Evolutionary conservation across 2,329 filamentous ascomycete genomes (phyloP).

Genomic region (Chaetomiaceae sp.): DNA sequence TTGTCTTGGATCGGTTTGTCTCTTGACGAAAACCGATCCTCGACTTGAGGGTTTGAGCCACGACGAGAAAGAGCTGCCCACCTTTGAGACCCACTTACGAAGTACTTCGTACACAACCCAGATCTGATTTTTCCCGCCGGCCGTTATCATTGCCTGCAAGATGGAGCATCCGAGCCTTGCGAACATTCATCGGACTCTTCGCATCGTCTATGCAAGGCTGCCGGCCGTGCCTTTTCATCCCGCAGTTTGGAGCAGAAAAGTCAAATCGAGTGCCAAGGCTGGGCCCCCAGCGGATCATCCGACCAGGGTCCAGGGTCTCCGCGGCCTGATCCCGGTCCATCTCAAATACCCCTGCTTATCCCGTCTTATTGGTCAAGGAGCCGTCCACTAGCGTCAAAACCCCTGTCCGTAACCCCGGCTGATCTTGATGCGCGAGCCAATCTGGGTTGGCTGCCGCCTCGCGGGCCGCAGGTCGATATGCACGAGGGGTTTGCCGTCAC

Average conservation of each 20-base stretch:
- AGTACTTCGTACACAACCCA: neutral
- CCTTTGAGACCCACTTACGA: too few relatives aligned
- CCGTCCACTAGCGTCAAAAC: conserved; percentile 18
- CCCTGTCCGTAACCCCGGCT: conserved; percentile 30
- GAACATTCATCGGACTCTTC: neutral
- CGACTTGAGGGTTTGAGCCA: too few relatives aligned
- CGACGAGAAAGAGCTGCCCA: too few relatives aligned
- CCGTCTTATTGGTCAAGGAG: conserved; percentile 29
- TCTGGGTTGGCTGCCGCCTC: conserved; percentile 39
- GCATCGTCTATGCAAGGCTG: conserved; percentile 3
- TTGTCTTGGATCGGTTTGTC: neutral
- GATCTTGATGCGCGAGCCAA: conserved; percentile 36
- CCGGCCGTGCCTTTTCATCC: neutral
- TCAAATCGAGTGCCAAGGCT: conserved; percentile 12
- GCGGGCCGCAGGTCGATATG: conserved; percentile 41
- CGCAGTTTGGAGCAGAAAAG: neutral
- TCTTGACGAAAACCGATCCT: neutral
- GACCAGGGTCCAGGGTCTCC: conserved; percentile 8
- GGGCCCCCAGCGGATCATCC: neutral
- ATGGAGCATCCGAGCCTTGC: neutral
- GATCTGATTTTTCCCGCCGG: neutral
- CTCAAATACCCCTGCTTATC: conserved; percentile 17
- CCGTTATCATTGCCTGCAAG: neutral
- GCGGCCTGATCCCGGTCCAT: neutral
- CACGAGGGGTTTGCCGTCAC: conserved; percentile 44